A percentile compares a stretch with the other conserved stretches of the same genome.
Evolutionary conservation across 306 rosid genomes (phyloP).

Genomic region (Inga laurina): DNA sequence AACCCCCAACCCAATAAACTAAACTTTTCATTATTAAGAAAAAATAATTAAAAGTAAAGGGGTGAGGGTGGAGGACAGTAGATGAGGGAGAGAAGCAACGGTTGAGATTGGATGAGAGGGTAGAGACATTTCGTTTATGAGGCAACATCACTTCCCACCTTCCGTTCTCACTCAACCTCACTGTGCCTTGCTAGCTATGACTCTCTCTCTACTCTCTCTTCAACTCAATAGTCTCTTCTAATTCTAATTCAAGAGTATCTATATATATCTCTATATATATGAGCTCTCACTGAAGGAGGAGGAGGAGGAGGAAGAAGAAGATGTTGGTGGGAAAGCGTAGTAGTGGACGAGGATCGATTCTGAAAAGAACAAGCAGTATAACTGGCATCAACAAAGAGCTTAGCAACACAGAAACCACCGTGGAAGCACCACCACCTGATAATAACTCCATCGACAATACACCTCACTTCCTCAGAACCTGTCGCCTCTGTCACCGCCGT

Average conservation of each 20-base stretch:
- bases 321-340: constrained; percentile 76
- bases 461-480: constrained; percentile 66
- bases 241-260: neutral
- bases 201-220: neutral
- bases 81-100: constrained; percentile 53
- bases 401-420: constrained; percentile 7
- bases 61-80: constrained; percentile 18
- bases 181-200: neutral
- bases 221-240: constrained; percentile 6
- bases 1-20: too few relatives aligned
- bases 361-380: constrained; percentile 76
- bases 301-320: neutral
- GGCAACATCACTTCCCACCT: constrained; percentile 31
- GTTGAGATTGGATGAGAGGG: constrained; percentile 50
- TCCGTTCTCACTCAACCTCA: constrained; percentile 31
- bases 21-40: too few relatives aligned
- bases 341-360: constrained; percentile 38
- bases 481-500: constrained; percentile 63
- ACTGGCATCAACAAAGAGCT: constrained; percentile 50
- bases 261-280: neutral
- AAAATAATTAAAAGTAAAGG: too few relatives aligned
- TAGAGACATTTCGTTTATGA: constrained; percentile 49
- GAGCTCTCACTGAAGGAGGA: neutral
- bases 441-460: constrained; percentile 32
- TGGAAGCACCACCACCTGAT: neutral